Evolutionary conservation across 2,329 filamentous ascomycete species (phyloP), one percentile per base, ranked within the genome.

Genomic region (Chaetomium globosum): DNA sequence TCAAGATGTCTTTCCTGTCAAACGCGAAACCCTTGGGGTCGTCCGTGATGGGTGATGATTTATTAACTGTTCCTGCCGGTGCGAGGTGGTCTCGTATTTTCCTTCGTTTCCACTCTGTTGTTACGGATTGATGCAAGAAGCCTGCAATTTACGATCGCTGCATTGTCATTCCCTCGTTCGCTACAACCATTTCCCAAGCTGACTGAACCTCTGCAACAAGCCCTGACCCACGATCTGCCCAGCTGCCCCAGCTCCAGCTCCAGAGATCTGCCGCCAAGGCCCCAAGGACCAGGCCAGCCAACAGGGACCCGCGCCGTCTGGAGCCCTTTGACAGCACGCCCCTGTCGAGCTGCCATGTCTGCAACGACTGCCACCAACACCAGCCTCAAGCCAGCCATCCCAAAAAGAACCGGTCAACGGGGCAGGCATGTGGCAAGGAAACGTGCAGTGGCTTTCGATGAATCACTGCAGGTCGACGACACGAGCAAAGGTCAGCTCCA

Each of bases 391-490:
- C 59, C 57, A 43, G 48, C 60, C 19, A 26, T 55, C 30, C 48
- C 59, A 13, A 28, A 21, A 51, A 60, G 56, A 43, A 9, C 39
- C n/a, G 39, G 57, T 48, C 58, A 31, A 48, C 49, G 54, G 30
- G 54, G 43, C 46, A 62, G 58, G 21, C 48, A 54, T 53, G 55
- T 3, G 56, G 30, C 54, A 16, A 55, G 49, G n/a, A 67, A 58
- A 58, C 65, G 56, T 58, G 65, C 65, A 55, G 65, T 52, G 26
- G n/a, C 58, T 51, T 43, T 59, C 19, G 61, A 62, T 51, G 39
- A 49, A 36, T 67, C 46, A 43, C 60, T 65, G 61, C 66, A 61
- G 61, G 64, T 52, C 33, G 51, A 59, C 54, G 39, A 60, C 36
- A 39, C 59, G 16, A 61, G 36, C 57, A 57, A 31, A 39, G 52